A percentile compares a stretch with the other conserved stretches of the same genome.
Conservation (phyloP, 208 protist genomes). For the Wallacemonas sp. region DNA sequence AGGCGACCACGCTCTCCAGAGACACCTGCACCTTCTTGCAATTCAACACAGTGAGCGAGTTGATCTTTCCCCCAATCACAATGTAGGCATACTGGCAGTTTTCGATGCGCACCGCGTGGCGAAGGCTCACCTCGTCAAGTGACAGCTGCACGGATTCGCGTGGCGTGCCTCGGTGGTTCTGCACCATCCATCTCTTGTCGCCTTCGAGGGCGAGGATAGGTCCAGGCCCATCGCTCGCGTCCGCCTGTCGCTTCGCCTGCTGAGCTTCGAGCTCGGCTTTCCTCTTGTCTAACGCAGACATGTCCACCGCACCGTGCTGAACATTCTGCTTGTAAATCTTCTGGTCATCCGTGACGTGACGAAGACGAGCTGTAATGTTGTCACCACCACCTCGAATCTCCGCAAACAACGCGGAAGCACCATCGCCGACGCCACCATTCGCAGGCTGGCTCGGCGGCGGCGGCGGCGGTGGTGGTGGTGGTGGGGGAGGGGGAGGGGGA, state of each 20-base stretch:
- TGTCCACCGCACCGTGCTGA: constrained; percentile 65
- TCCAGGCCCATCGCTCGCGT: background rate
- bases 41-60: constrained; percentile 69
- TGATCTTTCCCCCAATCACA: constrained; percentile 75
- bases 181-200: constrained; percentile 72
- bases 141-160: constrained; percentile 36
- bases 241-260: background rate
- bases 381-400: constrained; percentile 71
- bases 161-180: constrained; percentile 47
- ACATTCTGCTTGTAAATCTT: constrained; percentile 81
- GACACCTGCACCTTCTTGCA: constrained; percentile 76
- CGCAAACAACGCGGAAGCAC: constrained; percentile 60
- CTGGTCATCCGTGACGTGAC: constrained; percentile 70
- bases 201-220: constrained; percentile 55
- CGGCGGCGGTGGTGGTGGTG: constrained; percentile 37
- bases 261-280: constrained; percentile 42
- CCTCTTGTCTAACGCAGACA: constrained; percentile 56
- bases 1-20: constrained; percentile 61
- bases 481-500: constrained; percentile 36
- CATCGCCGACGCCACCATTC: constrained; percentile 33
- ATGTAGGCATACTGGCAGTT: constrained; percentile 68
- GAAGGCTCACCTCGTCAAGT: constrained; percentile 65
- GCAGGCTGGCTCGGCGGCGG: background rate
- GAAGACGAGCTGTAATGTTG: constrained; percentile 65
- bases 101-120: constrained; percentile 74